phyloP scores from a whole-genome alignment of 2,329 filamentous ascomycete genomes.

The Mycogone perniciosa region DNA sequence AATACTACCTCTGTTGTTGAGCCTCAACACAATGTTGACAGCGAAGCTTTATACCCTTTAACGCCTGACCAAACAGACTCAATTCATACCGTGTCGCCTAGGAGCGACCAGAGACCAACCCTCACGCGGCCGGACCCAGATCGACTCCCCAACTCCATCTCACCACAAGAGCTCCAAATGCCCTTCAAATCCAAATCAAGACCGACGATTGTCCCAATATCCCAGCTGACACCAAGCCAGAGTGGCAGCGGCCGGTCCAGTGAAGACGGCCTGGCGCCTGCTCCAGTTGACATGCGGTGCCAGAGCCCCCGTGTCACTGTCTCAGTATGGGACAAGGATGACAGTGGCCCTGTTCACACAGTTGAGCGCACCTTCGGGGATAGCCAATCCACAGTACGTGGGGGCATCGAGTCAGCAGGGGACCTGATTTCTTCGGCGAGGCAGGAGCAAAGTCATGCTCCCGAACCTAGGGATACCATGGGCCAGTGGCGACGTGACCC shows the following conservation, averaged over 20 bases:
- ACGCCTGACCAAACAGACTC: slow-evolving; percentile 48
- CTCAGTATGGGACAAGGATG: slow-evolving; percentile 48
- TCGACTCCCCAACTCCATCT: slow-evolving; percentile 31
- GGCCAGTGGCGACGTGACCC: slow-evolving; percentile 37
- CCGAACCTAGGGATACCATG: slow-evolving; percentile 30
- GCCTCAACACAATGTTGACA: slow-evolving; percentile 12
- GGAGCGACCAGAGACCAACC: slow-evolving; percentile 26
- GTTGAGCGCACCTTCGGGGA: slow-evolving; percentile 36
- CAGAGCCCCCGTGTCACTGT: slow-evolving; percentile 51
- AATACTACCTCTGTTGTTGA: slow-evolving; percentile 4
- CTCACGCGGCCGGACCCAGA: slow-evolving; percentile 18
- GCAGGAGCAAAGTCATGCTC: slow-evolving; percentile 16
- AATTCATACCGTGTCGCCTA: slow-evolving; percentile 39
- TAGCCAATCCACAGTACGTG: slow-evolving; percentile 29
- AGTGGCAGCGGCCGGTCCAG: slow-evolving; percentile 45
- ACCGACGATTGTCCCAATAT: slow-evolving; percentile 21
- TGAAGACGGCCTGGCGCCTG: slow-evolving; percentile 40
- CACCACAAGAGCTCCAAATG: slow-evolving; percentile 37
- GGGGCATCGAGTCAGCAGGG: slow-evolving; percentile 33
- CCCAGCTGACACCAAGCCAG: slow-evolving; percentile 44
- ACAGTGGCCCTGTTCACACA: slow-evolving; percentile 29
- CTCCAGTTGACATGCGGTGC: slow-evolving; percentile 35
- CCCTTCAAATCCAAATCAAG: slow-evolving; percentile 27
- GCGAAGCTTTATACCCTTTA: slow-evolving; percentile 35
- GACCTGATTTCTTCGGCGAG: slow-evolving; percentile 29